Base-by-base conservation (phyloP, 768 basidiomycete genomes). In the Paxillus involutus region DNA sequence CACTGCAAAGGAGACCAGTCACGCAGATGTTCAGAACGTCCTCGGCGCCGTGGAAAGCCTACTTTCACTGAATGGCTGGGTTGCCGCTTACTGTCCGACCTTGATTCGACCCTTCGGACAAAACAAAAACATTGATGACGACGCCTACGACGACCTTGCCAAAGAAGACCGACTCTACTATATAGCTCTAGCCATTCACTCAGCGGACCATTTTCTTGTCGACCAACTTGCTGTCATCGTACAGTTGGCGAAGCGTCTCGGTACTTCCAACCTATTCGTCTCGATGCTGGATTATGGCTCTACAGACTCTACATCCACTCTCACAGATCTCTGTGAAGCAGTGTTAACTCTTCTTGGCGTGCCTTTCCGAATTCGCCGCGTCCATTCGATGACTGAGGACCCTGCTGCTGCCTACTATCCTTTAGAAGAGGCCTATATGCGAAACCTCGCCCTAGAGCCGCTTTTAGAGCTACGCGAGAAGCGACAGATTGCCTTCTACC, bases 151-250 rank as follows among this genome's bases (percentile, higher is more conserved):
- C 62, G 94, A 95, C 71, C 85, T 99, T 57, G 84, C 88, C 24
- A 80, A 79, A 33, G 82, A 88, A 49, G 86, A 91, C 61, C 86
- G 89, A 60, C 78, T 98, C 16, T 99, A 98, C 77, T 99, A 88
- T 70, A 82, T 99, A 58, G 95, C 93, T 52, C 89, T 98, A 61
- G 84, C 95, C 59, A 90, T 99, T 43, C 96, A 99, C 71, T 96
- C 94, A 4, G 97, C 97, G 3, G 97, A 99, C 77, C 97, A 99
- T 69, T 99, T 99, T 76, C 84, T 98, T 50, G 91, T 98, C 59
- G 97, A 98, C 75, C 97, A 99, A 70, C 86, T 99, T 44, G 93
- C 97, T 17, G 92, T 97, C 62, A 98, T 99, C 60, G 90, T 99
- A 9, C 97, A 99, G 69, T 83, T 99, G 66, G 91, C 91, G 0